Evolutionary conservation across 371 early-diverging fungal species (phyloP).

Genomic region (Mucor irregularis): DNA sequence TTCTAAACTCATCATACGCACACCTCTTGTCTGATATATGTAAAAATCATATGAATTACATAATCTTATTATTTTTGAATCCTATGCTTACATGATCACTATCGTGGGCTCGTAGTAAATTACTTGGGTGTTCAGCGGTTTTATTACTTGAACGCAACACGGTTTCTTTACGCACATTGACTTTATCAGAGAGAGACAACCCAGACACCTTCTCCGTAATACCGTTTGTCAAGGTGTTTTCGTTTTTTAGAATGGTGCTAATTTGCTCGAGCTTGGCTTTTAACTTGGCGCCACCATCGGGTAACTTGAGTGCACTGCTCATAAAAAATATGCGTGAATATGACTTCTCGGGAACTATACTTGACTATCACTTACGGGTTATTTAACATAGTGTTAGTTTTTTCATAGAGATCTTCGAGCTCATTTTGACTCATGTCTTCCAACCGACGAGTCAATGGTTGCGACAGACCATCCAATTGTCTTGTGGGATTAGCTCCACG

Average conservation of each 20-base stretch:
- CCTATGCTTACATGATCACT: background rate
- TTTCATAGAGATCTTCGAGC: slow-evolving; percentile 5
- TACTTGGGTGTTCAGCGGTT: slow-evolving; percentile 1
- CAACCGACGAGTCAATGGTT: slow-evolving; percentile 20
- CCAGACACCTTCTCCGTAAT: slow-evolving; percentile 22
- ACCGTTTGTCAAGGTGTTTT: background rate
- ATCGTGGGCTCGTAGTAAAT: slow-evolving; percentile 12
- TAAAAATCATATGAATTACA: background rate
- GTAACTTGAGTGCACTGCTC: slow-evolving; percentile 23
- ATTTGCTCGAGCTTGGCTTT: slow-evolving; percentile 29
- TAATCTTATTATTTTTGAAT: background rate
- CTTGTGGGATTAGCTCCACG: background rate
- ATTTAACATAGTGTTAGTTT: slow-evolving; percentile 26
- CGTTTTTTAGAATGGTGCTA: slow-evolving; percentile 8
- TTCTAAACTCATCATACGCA: slow-evolving; percentile 37
- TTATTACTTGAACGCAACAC: slow-evolving; percentile 12
- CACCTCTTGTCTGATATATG: background rate
- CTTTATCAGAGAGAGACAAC: slow-evolving; percentile 14
- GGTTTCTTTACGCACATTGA: slow-evolving; percentile 19
- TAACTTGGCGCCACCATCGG: slow-evolving; percentile 42
- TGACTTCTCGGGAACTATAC: too few species aligned
- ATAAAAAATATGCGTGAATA: background rate
- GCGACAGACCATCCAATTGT: slow-evolving; percentile 26
- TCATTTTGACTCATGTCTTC: slow-evolving; percentile 19
- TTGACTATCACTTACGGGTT: slow-evolving; percentile 32